These are phyloP conservation scores for Trametes punicea DNA, from an alignment of 768 basidiomycete species.

Conservation along the genomic window DNA sequence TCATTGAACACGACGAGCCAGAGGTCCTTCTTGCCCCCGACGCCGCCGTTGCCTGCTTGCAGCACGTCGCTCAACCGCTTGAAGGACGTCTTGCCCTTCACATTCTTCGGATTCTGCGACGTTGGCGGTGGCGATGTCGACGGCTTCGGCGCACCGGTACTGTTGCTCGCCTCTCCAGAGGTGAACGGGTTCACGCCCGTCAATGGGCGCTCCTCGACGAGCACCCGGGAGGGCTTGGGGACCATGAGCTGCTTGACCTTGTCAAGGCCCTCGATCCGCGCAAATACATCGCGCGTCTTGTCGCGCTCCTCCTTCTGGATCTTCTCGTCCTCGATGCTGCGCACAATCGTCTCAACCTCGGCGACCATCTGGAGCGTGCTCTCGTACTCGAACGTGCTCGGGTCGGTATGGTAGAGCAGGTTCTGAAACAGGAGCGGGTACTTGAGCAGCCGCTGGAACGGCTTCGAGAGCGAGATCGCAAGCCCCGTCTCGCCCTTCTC, in stretches of 20 bases:
- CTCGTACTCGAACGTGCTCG: constrained; percentile 96
- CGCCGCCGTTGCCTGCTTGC: constrained; percentile 44
- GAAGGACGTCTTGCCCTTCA: constrained; percentile 83
- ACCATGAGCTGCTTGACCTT: constrained; percentile 89
- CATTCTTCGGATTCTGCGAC: constrained; percentile 45
- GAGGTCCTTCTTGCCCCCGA: constrained; percentile 75
- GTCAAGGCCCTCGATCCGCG: constrained; percentile 94
- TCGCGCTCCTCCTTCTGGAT: constrained; percentile 94
- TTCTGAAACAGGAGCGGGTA: constrained; percentile 98
- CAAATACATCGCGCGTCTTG: constrained; percentile 91
- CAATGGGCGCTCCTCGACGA: constrained; percentile 76
- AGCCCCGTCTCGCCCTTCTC: constrained; percentile 93
- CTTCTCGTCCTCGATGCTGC: constrained; percentile 98
- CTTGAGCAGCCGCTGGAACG: constrained; percentile 94
- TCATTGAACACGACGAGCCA: constrained; percentile 98
- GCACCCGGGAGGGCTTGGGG: constrained; percentile 84
- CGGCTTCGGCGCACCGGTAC: constrained; percentile 6
- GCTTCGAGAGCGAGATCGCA: constrained; percentile 93
- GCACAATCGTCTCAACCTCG: constrained; percentile 93
- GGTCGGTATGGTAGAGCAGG: constrained; percentile 93
- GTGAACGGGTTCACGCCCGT: constrained; percentile 28
- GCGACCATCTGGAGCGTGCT: constrained; percentile 95
- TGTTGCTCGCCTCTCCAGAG: background rate
- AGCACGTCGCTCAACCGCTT: constrained; percentile 90
- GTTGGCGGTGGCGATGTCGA: constrained; percentile 34